phyloP scores from a whole-genome alignment of 2,329 filamentous ascomycete genomes.

The Westerdykella aurantiaca region DNA sequence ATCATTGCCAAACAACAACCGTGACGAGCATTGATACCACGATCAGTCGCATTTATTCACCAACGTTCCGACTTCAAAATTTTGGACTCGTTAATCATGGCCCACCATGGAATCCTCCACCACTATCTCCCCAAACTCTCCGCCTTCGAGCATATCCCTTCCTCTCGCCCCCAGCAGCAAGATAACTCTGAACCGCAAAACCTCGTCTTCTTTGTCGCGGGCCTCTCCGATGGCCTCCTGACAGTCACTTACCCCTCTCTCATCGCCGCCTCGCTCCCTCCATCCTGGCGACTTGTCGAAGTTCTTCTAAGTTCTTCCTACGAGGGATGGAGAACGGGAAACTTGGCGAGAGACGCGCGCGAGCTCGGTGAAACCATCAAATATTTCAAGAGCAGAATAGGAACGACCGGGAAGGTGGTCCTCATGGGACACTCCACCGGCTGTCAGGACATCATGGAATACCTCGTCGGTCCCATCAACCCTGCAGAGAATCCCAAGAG shows the following conservation, averaged over 20 bases:
- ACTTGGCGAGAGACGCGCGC: constrained; percentile 49
- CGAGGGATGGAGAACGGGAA: constrained; percentile 50
- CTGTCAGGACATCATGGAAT: constrained; percentile 62
- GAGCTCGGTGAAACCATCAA: constrained; percentile 49
- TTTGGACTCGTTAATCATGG: constrained; percentile 13
- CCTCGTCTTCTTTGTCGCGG: constrained; percentile 64
- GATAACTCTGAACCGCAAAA: constrained; percentile 38
- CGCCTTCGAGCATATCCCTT: constrained; percentile 23
- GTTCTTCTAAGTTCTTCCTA: constrained; percentile 50
- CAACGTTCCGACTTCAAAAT: not conserved
- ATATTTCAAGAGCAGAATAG: constrained; percentile 40
- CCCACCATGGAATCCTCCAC: constrained; percentile 39
- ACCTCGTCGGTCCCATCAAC: constrained; percentile 38
- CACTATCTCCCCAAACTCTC: constrained; percentile 31
- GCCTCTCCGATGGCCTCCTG: constrained; percentile 64
- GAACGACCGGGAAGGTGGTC: constrained; percentile 48
- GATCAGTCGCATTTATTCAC: not conserved
- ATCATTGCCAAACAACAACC: not conserved
- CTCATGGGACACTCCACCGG: constrained; percentile 66
- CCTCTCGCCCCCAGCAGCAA: constrained; percentile 25
- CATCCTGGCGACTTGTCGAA: constrained; percentile 50
- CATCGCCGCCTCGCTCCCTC: constrained; percentile 45
- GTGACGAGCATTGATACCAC: not conserved
- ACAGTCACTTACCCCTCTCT: constrained; percentile 54
- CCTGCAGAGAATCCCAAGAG: too few species aligned